These are phyloP conservation scores for Fremontodendron californicum DNA, from an alignment of 345 rosid species.

Conservation along the genomic window DNA sequence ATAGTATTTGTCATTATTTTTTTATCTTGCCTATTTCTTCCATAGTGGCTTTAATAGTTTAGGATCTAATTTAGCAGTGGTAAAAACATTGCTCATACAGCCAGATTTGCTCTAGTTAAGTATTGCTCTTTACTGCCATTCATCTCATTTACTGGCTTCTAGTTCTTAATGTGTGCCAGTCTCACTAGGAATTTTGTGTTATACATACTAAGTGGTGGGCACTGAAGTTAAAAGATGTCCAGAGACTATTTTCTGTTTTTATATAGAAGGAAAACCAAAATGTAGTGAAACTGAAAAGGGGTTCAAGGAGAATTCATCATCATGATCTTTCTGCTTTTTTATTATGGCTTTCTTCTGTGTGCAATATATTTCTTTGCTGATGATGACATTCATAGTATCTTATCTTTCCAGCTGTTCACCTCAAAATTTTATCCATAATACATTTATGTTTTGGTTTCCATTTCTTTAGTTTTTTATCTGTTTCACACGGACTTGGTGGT, in stretches of 20 bases:
- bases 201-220: background rate
- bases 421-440: background rate
- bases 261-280: background rate
- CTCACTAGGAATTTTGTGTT: background rate
- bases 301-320: background rate
- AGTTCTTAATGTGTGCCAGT: background rate
- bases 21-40: background rate
- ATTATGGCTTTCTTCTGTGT: background rate
- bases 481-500: background rate
- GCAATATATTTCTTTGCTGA: background rate
- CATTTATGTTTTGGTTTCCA: background rate
- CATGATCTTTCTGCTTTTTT: background rate
- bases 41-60: background rate
- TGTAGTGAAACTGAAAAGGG: background rate
- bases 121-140: background rate
- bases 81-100: background rate
- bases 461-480: background rate
- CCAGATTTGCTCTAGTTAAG: background rate
- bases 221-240: background rate
- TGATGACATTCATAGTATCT: background rate
- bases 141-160: background rate
- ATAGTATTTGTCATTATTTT: background rate
- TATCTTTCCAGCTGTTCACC: background rate
- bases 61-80: background rate
- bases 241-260: background rate